Evolutionary conservation across 2,329 filamentous ascomycete species (phyloP).

Genomic region (Colletotrichum coccodes): DNA sequence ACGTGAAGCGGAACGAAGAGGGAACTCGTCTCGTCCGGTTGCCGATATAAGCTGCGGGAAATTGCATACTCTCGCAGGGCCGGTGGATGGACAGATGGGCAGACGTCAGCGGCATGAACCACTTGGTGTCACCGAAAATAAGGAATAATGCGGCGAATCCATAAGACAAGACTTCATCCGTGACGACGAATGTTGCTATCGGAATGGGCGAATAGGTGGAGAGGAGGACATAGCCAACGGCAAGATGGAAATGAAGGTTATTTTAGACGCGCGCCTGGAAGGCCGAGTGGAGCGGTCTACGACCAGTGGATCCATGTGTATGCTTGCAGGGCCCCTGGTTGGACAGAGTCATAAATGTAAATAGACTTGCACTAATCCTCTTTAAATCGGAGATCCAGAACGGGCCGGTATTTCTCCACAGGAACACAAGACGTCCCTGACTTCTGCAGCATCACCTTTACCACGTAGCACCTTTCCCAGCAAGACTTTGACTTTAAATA

Average conservation of each 20-base stretch:
- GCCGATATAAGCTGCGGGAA: neutral
- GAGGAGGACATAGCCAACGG: neutral
- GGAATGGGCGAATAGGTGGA: neutral
- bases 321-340: neutral
- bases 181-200: neutral
- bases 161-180: neutral
- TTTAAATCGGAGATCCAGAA: constrained; percentile 4
- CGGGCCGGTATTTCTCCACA: constrained; percentile 26
- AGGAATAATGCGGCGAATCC: neutral
- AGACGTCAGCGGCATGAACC: neutral
- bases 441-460: neutral
- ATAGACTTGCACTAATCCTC: constrained; percentile 21
- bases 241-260: constrained; percentile 18
- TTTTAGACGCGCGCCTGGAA: constrained; percentile 34
- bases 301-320: neutral
- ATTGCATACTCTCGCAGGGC: neutral
- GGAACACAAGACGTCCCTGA: neutral
- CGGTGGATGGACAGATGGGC: neutral
- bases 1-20: neutral
- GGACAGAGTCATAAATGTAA: constrained; percentile 26
- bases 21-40: neutral
- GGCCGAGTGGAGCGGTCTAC: neutral
- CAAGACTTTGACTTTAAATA: neutral
- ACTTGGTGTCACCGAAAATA: neutral
- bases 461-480: neutral